Evolutionary conservation across 2,329 filamentous ascomycete species (phyloP).

Genomic region (Phyllosticta citriasiana): DNA sequence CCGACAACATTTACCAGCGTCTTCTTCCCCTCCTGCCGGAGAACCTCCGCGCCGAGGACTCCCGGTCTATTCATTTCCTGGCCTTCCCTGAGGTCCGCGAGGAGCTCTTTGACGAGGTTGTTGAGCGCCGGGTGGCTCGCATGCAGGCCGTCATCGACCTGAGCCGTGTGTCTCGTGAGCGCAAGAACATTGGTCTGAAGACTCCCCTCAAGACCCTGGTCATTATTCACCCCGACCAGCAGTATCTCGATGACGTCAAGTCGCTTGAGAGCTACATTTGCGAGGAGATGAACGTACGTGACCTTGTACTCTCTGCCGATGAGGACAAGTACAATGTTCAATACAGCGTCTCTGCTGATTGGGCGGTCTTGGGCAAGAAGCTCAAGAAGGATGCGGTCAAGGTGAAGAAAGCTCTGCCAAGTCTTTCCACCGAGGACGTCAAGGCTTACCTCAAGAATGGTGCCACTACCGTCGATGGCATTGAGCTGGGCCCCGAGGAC

Average conservation of each 20-base stretch:
- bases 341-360: conserved; percentile 83
- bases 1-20: conserved; percentile 84
- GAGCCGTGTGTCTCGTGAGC: conserved; percentile 74
- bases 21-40: conserved; percentile 74
- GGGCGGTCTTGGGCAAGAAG: conserved; percentile 92
- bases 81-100: conserved; percentile 79
- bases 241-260: conserved; percentile 78
- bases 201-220: conserved; percentile 82
- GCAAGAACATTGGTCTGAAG: conserved; percentile 75
- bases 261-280: conserved; percentile 80
- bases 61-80: conserved; percentile 85
- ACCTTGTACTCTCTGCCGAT: conserved; percentile 73
- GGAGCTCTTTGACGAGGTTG: conserved; percentile 75
- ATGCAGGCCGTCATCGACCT: conserved; percentile 98
- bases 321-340: conserved; percentile 88
- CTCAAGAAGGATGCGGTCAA: conserved; percentile 88
- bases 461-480: conserved; percentile 74
- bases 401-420: conserved; percentile 82
- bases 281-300: conserved; percentile 84
- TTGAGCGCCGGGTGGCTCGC: conserved; percentile 75
- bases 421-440: conserved; percentile 68
- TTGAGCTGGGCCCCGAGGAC: conserved; percentile 72
- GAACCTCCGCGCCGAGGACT: conserved; percentile 57
- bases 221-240: conserved; percentile 72
- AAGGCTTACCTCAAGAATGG: conserved; percentile 65